Conservation (phyloP, 2,329 filamentous ascomycete species). For the Claviceps quebecensis region DNA sequence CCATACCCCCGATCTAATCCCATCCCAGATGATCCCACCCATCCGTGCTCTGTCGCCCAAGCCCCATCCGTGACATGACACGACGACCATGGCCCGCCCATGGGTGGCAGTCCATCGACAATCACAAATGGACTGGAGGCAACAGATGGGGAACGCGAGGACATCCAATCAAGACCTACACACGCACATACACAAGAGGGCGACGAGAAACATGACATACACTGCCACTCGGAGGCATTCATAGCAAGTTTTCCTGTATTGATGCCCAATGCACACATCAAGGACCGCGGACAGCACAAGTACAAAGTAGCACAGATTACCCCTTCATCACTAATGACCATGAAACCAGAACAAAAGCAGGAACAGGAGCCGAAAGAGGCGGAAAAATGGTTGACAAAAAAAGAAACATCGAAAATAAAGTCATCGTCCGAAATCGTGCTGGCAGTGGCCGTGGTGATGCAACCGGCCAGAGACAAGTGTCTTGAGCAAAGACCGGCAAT, state of each 20-base stretch:
- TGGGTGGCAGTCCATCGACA: no score
- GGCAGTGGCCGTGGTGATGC: background rate
- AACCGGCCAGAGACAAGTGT: background rate
- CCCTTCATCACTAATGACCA: conserved; percentile 4
- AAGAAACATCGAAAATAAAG: background rate
- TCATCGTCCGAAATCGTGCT: background rate
- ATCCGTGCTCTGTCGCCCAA: no score
- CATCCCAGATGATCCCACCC: no score
- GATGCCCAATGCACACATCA: conserved; percentile 10
- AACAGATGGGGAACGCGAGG: no score
- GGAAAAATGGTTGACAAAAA: background rate
- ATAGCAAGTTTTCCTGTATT: conserved; percentile 7
- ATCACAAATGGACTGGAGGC: no score
- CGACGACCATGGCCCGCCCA: no score
- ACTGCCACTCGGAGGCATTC: no score
- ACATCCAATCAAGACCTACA: no score
- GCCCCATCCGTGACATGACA: no score
- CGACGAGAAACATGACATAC: no score
- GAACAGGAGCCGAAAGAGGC: background rate
- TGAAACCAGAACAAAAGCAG: background rate
- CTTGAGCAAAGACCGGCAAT: background rate
- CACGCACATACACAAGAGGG: no score
- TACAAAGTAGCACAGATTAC: conserved; percentile 4
- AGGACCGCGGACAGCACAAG: conserved; percentile 5
- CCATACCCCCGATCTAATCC: no score